These are phyloP conservation scores for Auriculariales sp. DNA, from an alignment of 768 basidiomycete species.

Conservation along the genomic window DNA sequence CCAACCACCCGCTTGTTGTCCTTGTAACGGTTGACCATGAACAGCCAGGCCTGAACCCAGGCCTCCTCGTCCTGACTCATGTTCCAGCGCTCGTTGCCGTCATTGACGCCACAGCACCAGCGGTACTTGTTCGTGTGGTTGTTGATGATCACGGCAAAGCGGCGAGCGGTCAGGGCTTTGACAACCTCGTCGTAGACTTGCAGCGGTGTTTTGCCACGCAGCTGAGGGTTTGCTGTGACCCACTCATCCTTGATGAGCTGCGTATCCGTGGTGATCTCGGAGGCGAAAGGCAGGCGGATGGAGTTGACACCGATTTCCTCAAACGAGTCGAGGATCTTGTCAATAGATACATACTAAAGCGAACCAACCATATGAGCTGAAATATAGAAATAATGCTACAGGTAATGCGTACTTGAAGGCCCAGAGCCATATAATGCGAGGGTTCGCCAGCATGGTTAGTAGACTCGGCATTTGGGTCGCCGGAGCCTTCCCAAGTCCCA, in stretches of 20 bases:
- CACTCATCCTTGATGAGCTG: not conserved
- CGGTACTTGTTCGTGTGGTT: conserved; percentile 5
- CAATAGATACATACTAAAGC: conserved; percentile 2
- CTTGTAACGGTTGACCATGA: conserved; percentile 5
- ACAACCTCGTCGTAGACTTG: conserved; percentile 4
- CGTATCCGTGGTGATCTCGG: conserved; percentile 5
- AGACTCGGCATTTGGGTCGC: conserved; percentile 4
- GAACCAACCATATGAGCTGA: too few relatives aligned
- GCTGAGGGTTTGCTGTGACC: conserved; percentile 4
- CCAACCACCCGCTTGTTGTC: conserved; percentile 6
- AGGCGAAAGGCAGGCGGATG: conserved; percentile 6
- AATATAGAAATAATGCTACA: too few relatives aligned
- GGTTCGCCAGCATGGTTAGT: conserved; percentile 2
- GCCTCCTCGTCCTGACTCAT: conserved; percentile 3
- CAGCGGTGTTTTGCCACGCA: conserved; percentile 5
- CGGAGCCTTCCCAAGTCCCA: conserved; percentile 4
- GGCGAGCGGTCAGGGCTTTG: conserved; percentile 3
- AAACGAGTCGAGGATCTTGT: conserved; percentile 5
- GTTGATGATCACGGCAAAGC: conserved; percentile 6
- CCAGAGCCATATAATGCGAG: conserved; percentile 1
- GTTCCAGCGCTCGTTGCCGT: conserved; percentile 7
- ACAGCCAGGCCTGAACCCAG: conserved; percentile 5
- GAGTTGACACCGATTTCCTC: conserved; percentile 6
- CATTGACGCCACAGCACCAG: conserved; percentile 6
- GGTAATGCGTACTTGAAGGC: too few relatives aligned